Evolutionary conservation across 495 filamentous ascomycete genomes (phyloP), one percentile per base, ranked within the genome.

Genomic region (Lepidopterella palustris): DNA sequence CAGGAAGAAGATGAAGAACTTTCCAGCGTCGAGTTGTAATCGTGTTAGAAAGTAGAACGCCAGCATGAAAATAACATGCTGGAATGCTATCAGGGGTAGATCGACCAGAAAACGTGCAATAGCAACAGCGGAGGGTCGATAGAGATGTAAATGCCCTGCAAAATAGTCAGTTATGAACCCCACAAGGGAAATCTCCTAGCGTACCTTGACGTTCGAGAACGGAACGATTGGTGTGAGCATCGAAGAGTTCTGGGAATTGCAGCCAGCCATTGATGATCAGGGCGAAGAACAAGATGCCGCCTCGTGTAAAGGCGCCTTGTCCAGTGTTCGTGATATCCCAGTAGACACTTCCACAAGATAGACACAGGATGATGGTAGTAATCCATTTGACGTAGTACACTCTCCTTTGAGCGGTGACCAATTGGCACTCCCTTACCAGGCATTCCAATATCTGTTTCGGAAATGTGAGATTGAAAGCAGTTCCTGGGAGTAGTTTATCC

Each of bases 91-190:
- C 3, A 90, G 74, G 1, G 89, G 89, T 6, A 89, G 68, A 67
- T 93, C 90, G 10, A 87, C 81, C 10, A 89, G 76, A 2, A 86
- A 86, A 42, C 89, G 82, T 1, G 87, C 89, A 31, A 93, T 77
- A 6, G 84, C 85, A 59, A 84, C 88, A 39, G 90, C 89, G 1
- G 86, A 78, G 6, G 90, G 88, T 2, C 87, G 84, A 66, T 92
- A 91, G 68, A 92, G 90, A 1, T 85, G 85, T 65, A 88, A 92
- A 58, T 80, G 82, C 71, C 88, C 87, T 88, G 75, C 45, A 93
- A 71, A 47, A 93, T 86, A 3, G 84, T 86, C 21, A 86, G 78
- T 5, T 81, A 82, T 1, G 76, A 42, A 42, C 35, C 35, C 9
- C 9, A 11, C 3, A 15, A 42, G 9, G 9, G 3, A 2, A 42